Evolutionary conservation across 2,329 filamentous ascomycete genomes (phyloP).

Genomic region (Fusarium pininemorale): DNA sequence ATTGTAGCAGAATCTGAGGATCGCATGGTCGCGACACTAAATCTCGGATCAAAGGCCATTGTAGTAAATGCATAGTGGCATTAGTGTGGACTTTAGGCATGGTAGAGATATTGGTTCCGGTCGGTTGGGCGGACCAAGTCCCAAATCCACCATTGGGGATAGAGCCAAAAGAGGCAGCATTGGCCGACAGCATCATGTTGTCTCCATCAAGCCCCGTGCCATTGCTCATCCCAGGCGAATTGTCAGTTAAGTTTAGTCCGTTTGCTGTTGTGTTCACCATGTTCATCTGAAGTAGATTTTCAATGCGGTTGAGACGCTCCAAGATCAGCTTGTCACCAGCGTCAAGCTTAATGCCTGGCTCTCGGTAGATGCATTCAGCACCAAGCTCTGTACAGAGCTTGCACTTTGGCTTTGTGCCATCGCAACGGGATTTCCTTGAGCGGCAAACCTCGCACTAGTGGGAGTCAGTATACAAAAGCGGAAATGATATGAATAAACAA

Average conservation of each 20-base stretch:
- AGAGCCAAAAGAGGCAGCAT: conserved; percentile 58
- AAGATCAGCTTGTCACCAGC: conserved; percentile 87
- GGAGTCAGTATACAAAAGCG: conserved; percentile 23
- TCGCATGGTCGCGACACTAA: conserved; percentile 81
- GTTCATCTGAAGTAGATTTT: conserved; percentile 78
- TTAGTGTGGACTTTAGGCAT: conserved; percentile 89
- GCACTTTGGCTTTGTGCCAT: conserved; percentile 83
- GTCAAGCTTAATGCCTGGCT: conserved; percentile 87
- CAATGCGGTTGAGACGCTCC: conserved; percentile 80
- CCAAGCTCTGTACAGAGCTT: conserved; percentile 84
- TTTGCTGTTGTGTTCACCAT: conserved; percentile 62
- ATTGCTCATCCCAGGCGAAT: conserved; percentile 72
- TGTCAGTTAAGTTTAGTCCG: conserved; percentile 65
- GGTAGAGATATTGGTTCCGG: conserved; percentile 75
- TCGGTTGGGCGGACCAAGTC: conserved; percentile 70
- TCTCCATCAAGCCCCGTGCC: conserved; percentile 69
- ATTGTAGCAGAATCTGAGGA: conserved; percentile 80
- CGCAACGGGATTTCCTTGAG: conserved; percentile 81
- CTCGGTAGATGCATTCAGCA: conserved; percentile 84
- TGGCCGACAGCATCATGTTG: conserved; percentile 55
- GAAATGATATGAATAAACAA: neutral
- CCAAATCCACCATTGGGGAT: conserved; percentile 73
- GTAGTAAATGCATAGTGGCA: conserved; percentile 78
- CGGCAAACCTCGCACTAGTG: conserved; percentile 81
- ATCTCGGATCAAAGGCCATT: conserved; percentile 83